phyloP scores from a whole-genome alignment of 768 basidiomycete species.

The Pisolithus microcarpus region DNA sequence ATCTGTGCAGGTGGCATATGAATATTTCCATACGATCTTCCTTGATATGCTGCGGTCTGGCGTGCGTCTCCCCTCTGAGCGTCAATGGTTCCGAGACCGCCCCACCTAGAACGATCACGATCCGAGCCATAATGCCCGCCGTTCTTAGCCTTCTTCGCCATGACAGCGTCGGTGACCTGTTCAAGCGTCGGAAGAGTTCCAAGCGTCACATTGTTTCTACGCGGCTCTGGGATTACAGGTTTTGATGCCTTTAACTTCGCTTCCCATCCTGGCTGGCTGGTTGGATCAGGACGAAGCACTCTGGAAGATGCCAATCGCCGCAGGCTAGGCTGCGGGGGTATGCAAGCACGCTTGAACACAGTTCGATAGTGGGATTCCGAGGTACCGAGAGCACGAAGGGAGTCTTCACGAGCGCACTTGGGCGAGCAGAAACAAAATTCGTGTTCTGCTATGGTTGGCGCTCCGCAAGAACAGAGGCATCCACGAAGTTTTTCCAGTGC shows the following conservation, averaged over 20 bases:
- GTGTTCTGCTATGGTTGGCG: conserved; percentile 14
- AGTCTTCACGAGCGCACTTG: conserved; percentile 20
- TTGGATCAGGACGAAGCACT: background rate
- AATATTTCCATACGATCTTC: background rate
- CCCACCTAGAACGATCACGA: conserved; percentile 2
- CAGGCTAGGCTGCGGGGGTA: conserved; percentile 1
- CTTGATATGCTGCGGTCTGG: too few species aligned
- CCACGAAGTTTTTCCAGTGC: conserved; percentile 5
- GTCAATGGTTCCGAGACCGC: background rate
- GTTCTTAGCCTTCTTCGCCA: conserved; percentile 1
- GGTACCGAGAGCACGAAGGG: conserved; percentile 19
- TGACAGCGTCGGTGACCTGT: conserved; percentile 11
- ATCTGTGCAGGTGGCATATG: conserved; percentile 5
- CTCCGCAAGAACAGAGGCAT: conserved; percentile 22
- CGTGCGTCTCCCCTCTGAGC: background rate
- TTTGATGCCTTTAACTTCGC: background rate
- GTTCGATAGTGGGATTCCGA: conserved; percentile 22
- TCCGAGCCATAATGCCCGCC: background rate
- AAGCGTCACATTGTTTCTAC: background rate
- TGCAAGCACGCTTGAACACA: conserved; percentile 11
- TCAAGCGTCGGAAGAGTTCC: conserved; percentile 13
- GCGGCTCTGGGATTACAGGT: background rate
- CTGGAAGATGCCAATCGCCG: background rate
- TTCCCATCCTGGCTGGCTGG: background rate
- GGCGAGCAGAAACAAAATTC: conserved; percentile 25